A percentile compares a stretch with the other conserved stretches of the same genome.
phyloP scores from a whole-genome alignment of 2,329 filamentous ascomycete species.

The Penicillium sp. region DNA sequence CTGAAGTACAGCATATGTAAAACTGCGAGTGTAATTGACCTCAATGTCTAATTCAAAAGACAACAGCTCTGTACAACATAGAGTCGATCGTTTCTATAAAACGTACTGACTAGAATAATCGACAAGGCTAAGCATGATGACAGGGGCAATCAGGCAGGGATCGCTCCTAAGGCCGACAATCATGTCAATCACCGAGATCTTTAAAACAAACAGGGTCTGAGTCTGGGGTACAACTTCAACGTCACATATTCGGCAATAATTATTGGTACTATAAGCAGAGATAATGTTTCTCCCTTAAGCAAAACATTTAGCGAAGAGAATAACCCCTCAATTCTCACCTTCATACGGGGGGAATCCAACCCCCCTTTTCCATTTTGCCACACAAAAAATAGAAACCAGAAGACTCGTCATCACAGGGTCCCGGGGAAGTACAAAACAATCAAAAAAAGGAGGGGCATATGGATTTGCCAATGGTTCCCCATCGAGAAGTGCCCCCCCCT shows the following conservation, averaged over 20 bases:
- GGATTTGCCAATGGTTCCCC: neutral
- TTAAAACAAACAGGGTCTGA: neutral
- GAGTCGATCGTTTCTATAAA: slow-evolving; percentile 15
- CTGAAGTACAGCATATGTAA: no score
- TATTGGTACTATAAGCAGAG: no score
- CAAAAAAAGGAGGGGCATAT: slow-evolving; percentile 6
- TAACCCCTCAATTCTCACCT: neutral
- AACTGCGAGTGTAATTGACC: neutral
- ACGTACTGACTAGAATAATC: slow-evolving; percentile 3
- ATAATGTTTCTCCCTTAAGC: neutral
- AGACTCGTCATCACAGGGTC: slow-evolving; percentile 3
- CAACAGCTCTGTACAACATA: neutral
- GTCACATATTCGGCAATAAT: neutral
- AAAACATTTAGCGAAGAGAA: neutral
- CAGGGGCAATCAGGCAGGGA: slow-evolving; percentile 17
- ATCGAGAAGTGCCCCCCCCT: neutral
- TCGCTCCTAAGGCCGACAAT: slow-evolving; percentile 18
- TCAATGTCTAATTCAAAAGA: neutral
- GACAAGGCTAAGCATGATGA: slow-evolving; percentile 16
- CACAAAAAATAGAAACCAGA: slow-evolving; percentile 5
- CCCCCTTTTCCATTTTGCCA: slow-evolving; percentile 10
- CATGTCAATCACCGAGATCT: slow-evolving; percentile 20
- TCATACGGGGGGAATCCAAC: slow-evolving; percentile 1
- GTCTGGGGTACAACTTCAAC: neutral
- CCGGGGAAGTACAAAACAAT: neutral